Conservation (phyloP, 2,329 filamentous ascomycete species). For the Aspergillus glaucus region DNA sequence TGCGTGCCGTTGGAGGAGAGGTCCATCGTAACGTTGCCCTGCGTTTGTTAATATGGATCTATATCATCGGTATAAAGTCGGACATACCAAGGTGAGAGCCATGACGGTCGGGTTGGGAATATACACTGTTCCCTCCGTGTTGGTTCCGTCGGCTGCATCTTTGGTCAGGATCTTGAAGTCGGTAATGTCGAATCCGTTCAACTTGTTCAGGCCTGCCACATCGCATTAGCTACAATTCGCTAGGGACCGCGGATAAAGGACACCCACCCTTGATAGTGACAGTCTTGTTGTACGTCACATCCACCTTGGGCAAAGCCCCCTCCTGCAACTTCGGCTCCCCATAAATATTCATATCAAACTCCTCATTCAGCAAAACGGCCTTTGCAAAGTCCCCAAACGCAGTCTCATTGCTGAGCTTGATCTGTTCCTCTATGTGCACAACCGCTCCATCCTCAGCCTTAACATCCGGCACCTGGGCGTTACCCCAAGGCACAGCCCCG, state of each 20-base stretch:
- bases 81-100: slow-evolving; percentile 45
- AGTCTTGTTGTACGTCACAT: slow-evolving; percentile 51
- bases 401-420: slow-evolving; percentile 38
- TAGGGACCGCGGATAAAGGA: neutral
- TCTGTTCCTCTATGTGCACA: slow-evolving; percentile 39
- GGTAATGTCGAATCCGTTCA: slow-evolving; percentile 47
- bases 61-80: neutral
- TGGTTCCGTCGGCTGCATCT: slow-evolving; percentile 40
- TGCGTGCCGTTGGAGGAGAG: slow-evolving; percentile 42
- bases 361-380: slow-evolving; percentile 44
- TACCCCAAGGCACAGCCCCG: slow-evolving; percentile 38
- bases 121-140: slow-evolving; percentile 48
- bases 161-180: slow-evolving; percentile 42
- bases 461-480: slow-evolving; percentile 40
- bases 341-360: slow-evolving; percentile 44
- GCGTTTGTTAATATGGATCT: slow-evolving; percentile 4
- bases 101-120: slow-evolving; percentile 57
- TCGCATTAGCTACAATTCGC: neutral
- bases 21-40: slow-evolving; percentile 52
- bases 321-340: slow-evolving; percentile 49
- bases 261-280: slow-evolving; percentile 51
- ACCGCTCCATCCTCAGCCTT: slow-evolving; percentile 39
- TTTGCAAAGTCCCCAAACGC: slow-evolving; percentile 48
- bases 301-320: slow-evolving; percentile 44
- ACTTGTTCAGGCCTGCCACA: slow-evolving; percentile 51